These are phyloP conservation scores for Salinomyces thailandicus DNA, from an alignment of 2,329 filamentous ascomycete species.

Conservation along the genomic window DNA sequence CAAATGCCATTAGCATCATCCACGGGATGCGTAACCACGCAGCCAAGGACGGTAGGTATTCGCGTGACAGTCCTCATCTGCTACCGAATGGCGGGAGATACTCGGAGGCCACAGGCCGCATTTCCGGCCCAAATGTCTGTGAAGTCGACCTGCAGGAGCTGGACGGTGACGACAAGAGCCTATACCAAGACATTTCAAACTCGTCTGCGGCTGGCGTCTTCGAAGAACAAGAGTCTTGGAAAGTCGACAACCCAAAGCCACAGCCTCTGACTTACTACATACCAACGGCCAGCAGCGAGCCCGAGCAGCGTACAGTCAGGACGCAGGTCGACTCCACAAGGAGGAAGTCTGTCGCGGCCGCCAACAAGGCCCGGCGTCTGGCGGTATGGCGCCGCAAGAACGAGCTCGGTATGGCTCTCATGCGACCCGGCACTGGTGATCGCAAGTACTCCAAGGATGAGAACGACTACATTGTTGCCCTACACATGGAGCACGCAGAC, in stretches of 20 bases:
- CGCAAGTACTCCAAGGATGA: constrained; percentile 1
- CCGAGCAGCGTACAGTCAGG: not conserved
- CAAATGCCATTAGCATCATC: no score
- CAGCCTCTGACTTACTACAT: not conserved
- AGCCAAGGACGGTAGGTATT: no score
- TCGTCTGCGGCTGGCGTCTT: not conserved
- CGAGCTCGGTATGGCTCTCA: not conserved
- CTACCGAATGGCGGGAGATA: not conserved
- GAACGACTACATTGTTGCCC: not conserved
- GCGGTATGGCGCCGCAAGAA: not conserved
- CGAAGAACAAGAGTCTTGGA: not conserved
- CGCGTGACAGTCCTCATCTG: not conserved
- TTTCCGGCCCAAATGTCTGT: not conserved
- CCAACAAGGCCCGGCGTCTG: constrained; percentile 2
- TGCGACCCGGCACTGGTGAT: not conserved
- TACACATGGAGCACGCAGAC: not conserved
- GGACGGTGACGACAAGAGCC: not conserved
- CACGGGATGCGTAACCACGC: no score
- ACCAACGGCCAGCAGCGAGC: not conserved
- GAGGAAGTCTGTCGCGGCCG: not conserved
- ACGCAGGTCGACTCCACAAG: constrained; percentile 1
- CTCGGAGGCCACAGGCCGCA: not conserved
- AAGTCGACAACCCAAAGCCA: not conserved
- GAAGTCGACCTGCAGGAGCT: not conserved
- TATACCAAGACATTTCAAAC: not conserved